These are phyloP conservation scores for Serendipita sp. DNA, from an alignment of 768 basidiomycete genomes.

Conservation along the genomic window DNA sequence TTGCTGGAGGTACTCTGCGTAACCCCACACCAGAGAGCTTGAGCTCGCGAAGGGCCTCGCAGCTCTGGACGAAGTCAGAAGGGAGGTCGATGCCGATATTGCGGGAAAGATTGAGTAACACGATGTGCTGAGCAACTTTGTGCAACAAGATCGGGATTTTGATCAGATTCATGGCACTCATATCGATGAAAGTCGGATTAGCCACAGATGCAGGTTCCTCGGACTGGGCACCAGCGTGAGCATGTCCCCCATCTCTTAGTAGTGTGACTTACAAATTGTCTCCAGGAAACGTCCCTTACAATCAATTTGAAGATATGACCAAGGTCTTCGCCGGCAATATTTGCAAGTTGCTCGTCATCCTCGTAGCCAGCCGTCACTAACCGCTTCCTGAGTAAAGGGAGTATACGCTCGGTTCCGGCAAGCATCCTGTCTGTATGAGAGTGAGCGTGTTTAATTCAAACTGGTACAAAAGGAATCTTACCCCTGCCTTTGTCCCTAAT, in stretches of 20 bases:
- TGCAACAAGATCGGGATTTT: constrained; percentile 82
- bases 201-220: not conserved
- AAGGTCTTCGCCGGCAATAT: not conserved
- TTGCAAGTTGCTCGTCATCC: not conserved
- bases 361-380: not conserved
- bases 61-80: constrained; percentile 87
- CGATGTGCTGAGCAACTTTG: constrained; percentile 65
- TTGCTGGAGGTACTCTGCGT: constrained; percentile 76
- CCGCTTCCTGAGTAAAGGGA: not conserved
- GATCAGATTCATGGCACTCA: constrained; percentile 61
- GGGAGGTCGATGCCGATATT: constrained; percentile 96
- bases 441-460: not conserved
- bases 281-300: not conserved
- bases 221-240: not conserved
- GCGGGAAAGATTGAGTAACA: constrained; percentile 72
- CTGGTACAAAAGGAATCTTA: not conserved
- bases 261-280: not conserved
- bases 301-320: constrained; percentile 4
- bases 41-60: constrained; percentile 66
- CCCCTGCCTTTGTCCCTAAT: not conserved
- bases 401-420: not conserved
- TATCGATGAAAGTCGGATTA: constrained; percentile 26
- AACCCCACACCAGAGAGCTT: constrained; percentile 82
- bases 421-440: not conserved
- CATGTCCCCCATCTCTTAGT: not conserved